phyloP scores from a whole-genome alignment of 495 filamentous ascomycete genomes.

The Gamarada debralockiae region DNA sequence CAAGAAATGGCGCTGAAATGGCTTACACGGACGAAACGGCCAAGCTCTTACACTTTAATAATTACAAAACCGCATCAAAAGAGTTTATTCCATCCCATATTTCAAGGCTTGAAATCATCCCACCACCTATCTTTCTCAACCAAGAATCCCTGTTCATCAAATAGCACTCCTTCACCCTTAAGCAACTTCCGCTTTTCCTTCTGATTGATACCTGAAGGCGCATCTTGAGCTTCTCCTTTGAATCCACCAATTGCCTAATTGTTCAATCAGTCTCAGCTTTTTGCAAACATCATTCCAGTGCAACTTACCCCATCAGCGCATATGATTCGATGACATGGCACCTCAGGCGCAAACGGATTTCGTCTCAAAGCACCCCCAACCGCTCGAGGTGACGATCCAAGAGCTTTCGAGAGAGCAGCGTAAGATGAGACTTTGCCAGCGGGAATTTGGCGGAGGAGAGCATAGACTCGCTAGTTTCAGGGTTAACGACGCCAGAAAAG shows the following conservation, averaged over 20 bases:
- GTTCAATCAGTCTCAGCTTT: constrained; percentile 19
- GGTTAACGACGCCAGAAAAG: not conserved
- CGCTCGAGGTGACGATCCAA: constrained; percentile 69
- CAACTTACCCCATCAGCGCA: constrained; percentile 21
- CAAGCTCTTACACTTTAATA: too few species aligned
- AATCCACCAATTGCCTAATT: constrained; percentile 45
- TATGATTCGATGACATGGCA: constrained; percentile 51
- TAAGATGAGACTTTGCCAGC: constrained; percentile 69
- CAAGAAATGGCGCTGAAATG: too few species aligned
- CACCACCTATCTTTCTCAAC: constrained; percentile 33
- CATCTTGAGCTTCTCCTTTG: constrained; percentile 47
- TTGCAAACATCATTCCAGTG: not conserved
- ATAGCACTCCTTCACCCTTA: constrained; percentile 43
- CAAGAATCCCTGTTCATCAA: constrained; percentile 40
- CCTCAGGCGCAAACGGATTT: constrained; percentile 66
- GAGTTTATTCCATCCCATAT: too few species aligned
- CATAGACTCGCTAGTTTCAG: constrained; percentile 15
- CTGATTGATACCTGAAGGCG: constrained; percentile 40
- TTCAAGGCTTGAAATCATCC: constrained; percentile 33
- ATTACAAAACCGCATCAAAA: too few species aligned
- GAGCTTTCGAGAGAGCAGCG: constrained; percentile 59
- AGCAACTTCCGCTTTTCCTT: constrained; percentile 42
- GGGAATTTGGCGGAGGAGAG: constrained; percentile 65
- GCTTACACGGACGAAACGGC: too few species aligned
- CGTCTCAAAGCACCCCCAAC: constrained; percentile 73